Percentiles rank a stretch among this genome's conserved stretches.
These are phyloP conservation scores for Colletotrichum cuscutae DNA, from an alignment of 2,329 filamentous ascomycete species.

Conservation along the genomic window DNA sequence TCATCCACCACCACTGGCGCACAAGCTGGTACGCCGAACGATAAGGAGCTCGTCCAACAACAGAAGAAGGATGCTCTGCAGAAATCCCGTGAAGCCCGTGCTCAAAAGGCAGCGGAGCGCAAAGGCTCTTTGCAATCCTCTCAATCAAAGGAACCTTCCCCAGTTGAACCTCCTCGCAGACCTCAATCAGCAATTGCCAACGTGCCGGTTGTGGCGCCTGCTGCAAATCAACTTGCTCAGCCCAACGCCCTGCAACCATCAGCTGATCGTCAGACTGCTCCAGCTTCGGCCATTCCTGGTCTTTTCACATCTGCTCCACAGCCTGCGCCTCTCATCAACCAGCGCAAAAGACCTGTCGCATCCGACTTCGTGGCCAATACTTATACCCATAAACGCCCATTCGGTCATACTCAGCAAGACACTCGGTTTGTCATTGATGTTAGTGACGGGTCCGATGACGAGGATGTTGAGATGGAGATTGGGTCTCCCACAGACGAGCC, in stretches of 20 bases:
- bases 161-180: not conserved
- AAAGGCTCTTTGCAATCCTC: slow-evolving; percentile 20
- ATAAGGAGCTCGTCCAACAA: slow-evolving; percentile 79
- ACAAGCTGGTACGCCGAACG: slow-evolving; percentile 52
- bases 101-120: slow-evolving; percentile 45
- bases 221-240: not conserved
- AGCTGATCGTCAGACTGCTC: not conserved
- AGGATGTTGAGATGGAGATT: slow-evolving; percentile 75
- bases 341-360: slow-evolving; percentile 64
- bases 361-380: slow-evolving; percentile 75
- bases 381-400: slow-evolving; percentile 65
- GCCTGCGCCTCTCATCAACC: slow-evolving; percentile 38
- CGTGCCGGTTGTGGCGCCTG: not conserved
- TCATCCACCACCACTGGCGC: slow-evolving; percentile 20
- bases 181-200: not conserved
- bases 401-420: slow-evolving; percentile 67
- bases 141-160: slow-evolving; percentile 12
- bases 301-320: slow-evolving; percentile 46
- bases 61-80: slow-evolving; percentile 82
- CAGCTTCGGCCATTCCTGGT: slow-evolving; percentile 47
- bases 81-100: slow-evolving; percentile 61
- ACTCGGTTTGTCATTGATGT: slow-evolving; percentile 83
- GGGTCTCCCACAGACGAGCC: slow-evolving; percentile 62
- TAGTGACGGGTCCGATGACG: slow-evolving; percentile 75
- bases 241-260: not conserved